Evolutionary conservation across 768 basidiomycete species (phyloP).

Genomic region (Tylopilus sp.): DNA sequence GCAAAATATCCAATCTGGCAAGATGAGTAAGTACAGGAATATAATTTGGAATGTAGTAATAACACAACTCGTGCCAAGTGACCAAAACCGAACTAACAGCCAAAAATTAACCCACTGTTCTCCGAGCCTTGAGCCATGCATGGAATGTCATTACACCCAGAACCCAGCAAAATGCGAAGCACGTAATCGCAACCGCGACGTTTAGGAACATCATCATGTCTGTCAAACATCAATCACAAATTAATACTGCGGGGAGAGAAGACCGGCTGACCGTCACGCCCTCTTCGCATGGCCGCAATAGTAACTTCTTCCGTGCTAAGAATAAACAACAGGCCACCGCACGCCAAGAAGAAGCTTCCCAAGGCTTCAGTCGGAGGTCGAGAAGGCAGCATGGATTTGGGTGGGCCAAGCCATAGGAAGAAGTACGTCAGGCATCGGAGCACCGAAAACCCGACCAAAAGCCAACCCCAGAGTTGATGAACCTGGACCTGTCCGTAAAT

Average conservation of each 20-base stretch:
- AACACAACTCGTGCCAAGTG: neutral
- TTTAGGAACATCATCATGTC: conserved; percentile 91
- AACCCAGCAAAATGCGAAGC: conserved; percentile 83
- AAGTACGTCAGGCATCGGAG: conserved; percentile 89
- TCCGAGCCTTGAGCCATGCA: conserved; percentile 66
- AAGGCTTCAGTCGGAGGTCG: conserved; percentile 93
- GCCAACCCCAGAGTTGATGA: conserved; percentile 87
- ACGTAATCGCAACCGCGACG: conserved; percentile 81
- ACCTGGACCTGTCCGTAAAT: conserved; percentile 64
- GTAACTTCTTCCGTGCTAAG: conserved; percentile 88
- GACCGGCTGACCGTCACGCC: conserved; percentile 64
- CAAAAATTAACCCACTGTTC: conserved; percentile 17
- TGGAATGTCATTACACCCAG: conserved; percentile 73
- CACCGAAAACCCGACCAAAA: conserved; percentile 74
- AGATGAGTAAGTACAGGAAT: neutral
- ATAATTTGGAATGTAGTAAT: neutral
- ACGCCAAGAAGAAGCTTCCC: conserved; percentile 81
- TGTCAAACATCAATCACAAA: conserved; percentile 24
- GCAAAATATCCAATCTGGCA: neutral
- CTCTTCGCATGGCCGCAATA: conserved; percentile 86
- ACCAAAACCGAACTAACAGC: neutral
- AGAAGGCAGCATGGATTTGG: conserved; percentile 80
- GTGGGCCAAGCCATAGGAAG: conserved; percentile 88
- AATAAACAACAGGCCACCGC: conserved; percentile 88
- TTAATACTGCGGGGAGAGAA: neutral